These are phyloP conservation scores for Saccharomyces hybrid DNA, from an alignment of 1,139 yeast genomes.

Conservation along the genomic window DNA sequence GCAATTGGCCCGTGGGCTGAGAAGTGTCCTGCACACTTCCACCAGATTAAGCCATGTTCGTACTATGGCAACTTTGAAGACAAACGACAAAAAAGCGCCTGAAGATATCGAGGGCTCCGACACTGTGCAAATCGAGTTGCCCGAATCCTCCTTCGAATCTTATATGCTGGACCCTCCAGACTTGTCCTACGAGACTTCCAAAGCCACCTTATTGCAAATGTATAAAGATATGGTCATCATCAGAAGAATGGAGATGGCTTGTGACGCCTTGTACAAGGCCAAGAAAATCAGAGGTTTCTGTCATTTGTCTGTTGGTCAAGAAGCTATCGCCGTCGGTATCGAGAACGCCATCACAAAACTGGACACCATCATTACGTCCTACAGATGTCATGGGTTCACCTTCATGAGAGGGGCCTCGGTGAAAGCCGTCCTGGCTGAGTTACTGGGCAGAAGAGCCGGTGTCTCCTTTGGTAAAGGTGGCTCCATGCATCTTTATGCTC, in stretches of 20 bases:
- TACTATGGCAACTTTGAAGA: slow-evolving; percentile 34
- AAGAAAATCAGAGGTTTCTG: slow-evolving; percentile 98
- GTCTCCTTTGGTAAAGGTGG: slow-evolving; percentile 98
- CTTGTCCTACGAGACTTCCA: slow-evolving; percentile 66
- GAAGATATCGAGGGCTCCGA: slow-evolving; percentile 2
- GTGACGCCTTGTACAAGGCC: slow-evolving; percentile 96
- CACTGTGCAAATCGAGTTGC: slow-evolving; percentile 44
- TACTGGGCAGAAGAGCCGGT: slow-evolving; percentile 95
- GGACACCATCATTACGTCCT: slow-evolving; percentile 90
- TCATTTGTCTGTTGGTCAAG: slow-evolving; percentile 98
- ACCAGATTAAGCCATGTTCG: neutral
- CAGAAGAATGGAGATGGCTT: slow-evolving; percentile 98
- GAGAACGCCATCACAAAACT: slow-evolving; percentile 82
- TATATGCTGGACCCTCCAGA: slow-evolving; percentile 76
- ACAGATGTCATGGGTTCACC: slow-evolving; percentile 98
- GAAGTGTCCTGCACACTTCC: neutral
- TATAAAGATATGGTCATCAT: slow-evolving; percentile 91
- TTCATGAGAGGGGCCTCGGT: slow-evolving; percentile 93
- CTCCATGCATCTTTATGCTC: slow-evolving; percentile 97
- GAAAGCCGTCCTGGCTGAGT: slow-evolving; percentile 83
- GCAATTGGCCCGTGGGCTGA: neutral
- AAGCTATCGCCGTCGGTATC: slow-evolving; percentile 96
- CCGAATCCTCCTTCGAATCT: slow-evolving; percentile 76
- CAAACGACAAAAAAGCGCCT: neutral
- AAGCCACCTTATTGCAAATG: slow-evolving; percentile 77